Conservation (phyloP, 2,329 filamentous ascomycete genomes). For the Ceratocystis alfenasii region DNA sequence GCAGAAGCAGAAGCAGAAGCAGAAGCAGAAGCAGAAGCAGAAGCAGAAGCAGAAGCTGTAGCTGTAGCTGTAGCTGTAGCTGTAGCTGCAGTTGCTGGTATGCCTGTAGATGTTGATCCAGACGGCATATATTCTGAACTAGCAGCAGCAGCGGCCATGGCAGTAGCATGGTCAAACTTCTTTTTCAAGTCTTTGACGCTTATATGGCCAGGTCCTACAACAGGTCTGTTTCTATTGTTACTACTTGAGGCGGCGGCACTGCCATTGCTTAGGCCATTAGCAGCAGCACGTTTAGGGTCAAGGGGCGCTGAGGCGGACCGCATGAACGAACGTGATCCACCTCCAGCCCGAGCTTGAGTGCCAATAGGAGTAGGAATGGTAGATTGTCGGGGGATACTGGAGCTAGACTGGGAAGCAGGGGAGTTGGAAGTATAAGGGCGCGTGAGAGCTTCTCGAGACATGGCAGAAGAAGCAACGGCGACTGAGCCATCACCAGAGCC, state of each 20-base stretch:
- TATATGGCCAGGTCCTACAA: conserved; percentile 17
- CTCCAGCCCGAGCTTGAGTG: background rate
- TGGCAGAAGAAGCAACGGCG: background rate
- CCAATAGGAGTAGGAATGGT: conserved; percentile 19
- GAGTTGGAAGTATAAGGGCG: background rate
- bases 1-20: no score
- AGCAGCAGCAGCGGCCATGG: conserved; percentile 30
- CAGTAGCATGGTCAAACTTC: conserved; percentile 52
- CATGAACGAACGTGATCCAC: background rate
- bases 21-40: no score
- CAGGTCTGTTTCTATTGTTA: background rate
- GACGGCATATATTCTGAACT: conserved; percentile 7
- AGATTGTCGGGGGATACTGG: conserved; percentile 16
- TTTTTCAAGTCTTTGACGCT: conserved; percentile 73
- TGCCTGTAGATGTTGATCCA: conserved; percentile 1
- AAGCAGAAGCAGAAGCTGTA: no score
- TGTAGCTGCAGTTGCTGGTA: background rate
- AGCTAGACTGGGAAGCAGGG: background rate
- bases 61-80: background rate
- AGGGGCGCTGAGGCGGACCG: conserved; percentile 20
- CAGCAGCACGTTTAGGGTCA: conserved; percentile 14
- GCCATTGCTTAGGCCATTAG: background rate
- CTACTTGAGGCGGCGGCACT: background rate
- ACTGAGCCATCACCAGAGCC: background rate
- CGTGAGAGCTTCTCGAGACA: background rate